Percentiles rank a stretch among this genome's conserved stretches.
These are phyloP conservation scores for Mycena kentingensis DNA, from an alignment of 768 basidiomycete species.

Conservation along the genomic window DNA sequence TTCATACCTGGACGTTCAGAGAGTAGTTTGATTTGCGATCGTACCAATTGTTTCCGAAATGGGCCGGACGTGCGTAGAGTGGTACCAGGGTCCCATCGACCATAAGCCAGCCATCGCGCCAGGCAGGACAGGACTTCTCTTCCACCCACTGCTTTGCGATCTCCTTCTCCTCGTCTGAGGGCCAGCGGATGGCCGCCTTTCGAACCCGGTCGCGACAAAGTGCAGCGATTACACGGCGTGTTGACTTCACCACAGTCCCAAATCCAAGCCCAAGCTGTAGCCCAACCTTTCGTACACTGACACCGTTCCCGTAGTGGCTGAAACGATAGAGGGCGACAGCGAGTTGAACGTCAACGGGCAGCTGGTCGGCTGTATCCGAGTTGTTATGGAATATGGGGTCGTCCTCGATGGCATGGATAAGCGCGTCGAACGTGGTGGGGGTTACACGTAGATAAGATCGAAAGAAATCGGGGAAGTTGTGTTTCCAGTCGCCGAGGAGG, in stretches of 20 bases:
- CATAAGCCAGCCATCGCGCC: slow-evolving; percentile 1
- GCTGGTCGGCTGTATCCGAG: background rate
- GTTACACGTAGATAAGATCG: slow-evolving; percentile 2
- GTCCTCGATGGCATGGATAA: background rate
- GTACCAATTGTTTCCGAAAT: background rate
- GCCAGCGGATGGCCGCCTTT: background rate
- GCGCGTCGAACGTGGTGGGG: slow-evolving; percentile 8
- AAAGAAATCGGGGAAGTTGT: too few relatives aligned
- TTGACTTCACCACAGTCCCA: background rate
- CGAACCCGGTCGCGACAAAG: background rate
- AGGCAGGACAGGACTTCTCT: background rate
- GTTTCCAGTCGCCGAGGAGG: too few relatives aligned
- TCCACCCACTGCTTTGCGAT: slow-evolving; percentile 7
- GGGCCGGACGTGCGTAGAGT: background rate
- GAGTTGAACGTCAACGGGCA: background rate
- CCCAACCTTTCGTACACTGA: background rate
- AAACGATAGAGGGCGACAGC: slow-evolving; percentile 3
- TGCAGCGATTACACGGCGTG: background rate
- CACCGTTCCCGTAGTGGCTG: background rate
- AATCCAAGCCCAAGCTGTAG: background rate
- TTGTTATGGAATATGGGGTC: slow-evolving; percentile 5
- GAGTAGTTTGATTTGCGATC: slow-evolving; percentile 8
- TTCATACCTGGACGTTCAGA: slow-evolving; percentile 4
- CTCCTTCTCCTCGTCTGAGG: background rate
- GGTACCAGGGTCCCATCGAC: slow-evolving; percentile 9